Evolutionary conservation across 202 grass and related monocot species (phyloP).

Genomic region (Zizania palustris): DNA sequence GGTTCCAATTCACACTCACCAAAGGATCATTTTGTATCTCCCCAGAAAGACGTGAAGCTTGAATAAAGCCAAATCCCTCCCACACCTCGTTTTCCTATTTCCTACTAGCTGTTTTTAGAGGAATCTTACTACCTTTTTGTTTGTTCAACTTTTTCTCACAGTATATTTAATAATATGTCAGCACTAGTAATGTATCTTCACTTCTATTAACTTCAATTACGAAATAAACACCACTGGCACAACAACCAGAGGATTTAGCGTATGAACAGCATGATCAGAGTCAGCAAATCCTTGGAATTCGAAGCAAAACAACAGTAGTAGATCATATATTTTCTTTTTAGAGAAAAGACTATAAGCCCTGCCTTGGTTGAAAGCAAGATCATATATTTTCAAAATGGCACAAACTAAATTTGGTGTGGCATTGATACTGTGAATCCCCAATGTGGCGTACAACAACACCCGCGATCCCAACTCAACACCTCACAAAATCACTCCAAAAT

Average conservation of each 20-base stretch:
- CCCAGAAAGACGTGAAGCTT: slow-evolving; percentile 46
- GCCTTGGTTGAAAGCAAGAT: no score
- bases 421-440: slow-evolving; percentile 23
- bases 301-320: background rate
- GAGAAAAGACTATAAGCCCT: no score
- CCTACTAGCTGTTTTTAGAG: background rate
- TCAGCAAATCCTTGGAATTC: background rate
- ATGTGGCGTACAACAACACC: background rate
- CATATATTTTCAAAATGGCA: slow-evolving; percentile 15
- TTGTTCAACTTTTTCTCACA: slow-evolving; percentile 25
- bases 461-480: slow-evolving; percentile 11
- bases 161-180: slow-evolving; percentile 31
- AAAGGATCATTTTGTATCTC: slow-evolving; percentile 41
- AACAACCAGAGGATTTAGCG: background rate
- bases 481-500: slow-evolving; percentile 5
- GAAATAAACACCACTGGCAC: background rate
- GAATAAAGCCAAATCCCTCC: slow-evolving; percentile 24
- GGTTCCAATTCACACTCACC: slow-evolving; percentile 33
- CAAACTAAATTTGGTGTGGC: background rate
- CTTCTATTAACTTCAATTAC: background rate
- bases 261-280: background rate
- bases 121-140: slow-evolving; percentile 13
- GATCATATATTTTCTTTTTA: background rate
- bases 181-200: slow-evolving; percentile 24
- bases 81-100: slow-evolving; percentile 32